Base-by-base conservation (phyloP, 73 alveolate species). In the Loxodes magnus region DNA sequence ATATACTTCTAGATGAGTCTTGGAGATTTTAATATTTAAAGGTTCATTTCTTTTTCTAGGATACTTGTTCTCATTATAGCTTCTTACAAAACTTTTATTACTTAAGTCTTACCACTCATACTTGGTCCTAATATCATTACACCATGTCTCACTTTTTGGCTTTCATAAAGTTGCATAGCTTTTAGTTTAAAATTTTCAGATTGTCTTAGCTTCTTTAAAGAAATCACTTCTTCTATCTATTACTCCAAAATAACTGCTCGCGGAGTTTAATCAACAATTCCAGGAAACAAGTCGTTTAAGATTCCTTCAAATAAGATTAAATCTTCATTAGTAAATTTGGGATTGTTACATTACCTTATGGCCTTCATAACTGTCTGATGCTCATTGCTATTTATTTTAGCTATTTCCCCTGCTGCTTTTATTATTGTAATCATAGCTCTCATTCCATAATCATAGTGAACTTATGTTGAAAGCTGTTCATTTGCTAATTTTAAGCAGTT, bases 111-210 rank as follows among this genome's bases (percentile, higher is more conserved):
- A 14, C 88, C 97, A 6, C 76, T 67, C 85, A 72, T 71, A 30
- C 76, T 51, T 34, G 61, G 52, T 35, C 82, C 84, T 23, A 79
- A 82, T 24, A 78, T 77, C 82, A 87, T 87, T 52, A 79, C 79
- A 10, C 97, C 97, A 51, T 87, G 97, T 37, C 97, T 58, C 1
- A 82, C 95, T 41, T 69, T 86, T 29, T 82, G 77, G 69, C 84
- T 81, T 51, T 87, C 97, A 60, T 82, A 77, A 33, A 87, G 71
- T 70, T 87, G 88, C 17, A 87, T 66, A 24, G 64, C 68, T 69
- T 78, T 78, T 55, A 60, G 74, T 6, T 71, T 52, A 26, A 78
- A 78, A 14, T 81, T 74, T 37, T 74, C 75, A 7, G 70, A 67
- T 37, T 65, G 52, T 51, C 55, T 57, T 35, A 77, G 67, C 71